Evolutionary conservation across 176 grass and related monocot species (phyloP), one percentile per base, ranked within the genome.

Genomic region (Rhynchospora breviuscula): DNA sequence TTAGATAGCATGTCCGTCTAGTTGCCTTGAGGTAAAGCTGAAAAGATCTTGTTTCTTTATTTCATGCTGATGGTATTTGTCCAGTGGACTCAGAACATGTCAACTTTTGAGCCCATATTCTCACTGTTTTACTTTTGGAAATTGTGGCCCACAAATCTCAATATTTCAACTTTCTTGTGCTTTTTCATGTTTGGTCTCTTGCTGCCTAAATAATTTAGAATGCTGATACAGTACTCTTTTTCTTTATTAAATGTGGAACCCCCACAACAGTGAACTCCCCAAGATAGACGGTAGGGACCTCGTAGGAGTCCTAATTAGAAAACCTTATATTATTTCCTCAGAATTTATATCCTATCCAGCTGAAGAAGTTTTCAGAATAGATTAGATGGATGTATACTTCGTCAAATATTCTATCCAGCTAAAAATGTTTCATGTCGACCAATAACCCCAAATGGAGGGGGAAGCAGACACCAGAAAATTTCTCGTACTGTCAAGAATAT

Each of bases 41-140:
- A 45, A 22, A 65, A 65, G 43, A 81, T 47, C 33, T 49, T 62
- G 35, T 17, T 14, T 11, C 21, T 43, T 26, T 82, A 15, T 82
- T 66, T 82, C 15, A 9, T 81, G n/a, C 19, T 66, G 29, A 65
- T 81, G 29, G 49, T 46, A 62, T 51, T 53, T 49, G 60, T 10
- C 22, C n/a, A 63, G 43, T 67, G 10, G 60, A 64, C 59, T 60
- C 59, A 82, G 35, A 33, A 62, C 59, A 67, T 21, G 49, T 51
- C 72, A 22, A 35, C 71, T 66, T 82, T 64, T 64, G 10, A 81
- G 79, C 79, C 61, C 79, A 82, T 82, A 66, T 67, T 64, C 8
- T 82, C 79, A 82, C 44, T 67, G 79, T 51, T 82, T 18, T 40
- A 4, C 9, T 46, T 46, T 63, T 44, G 31, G 59, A 64, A 40